A percentile compares a stretch with the other conserved stretches of the same genome.
These are phyloP conservation scores for Pestalotiopsis sp. DNA, from an alignment of 2,329 filamentous ascomycete species.

Conservation along the genomic window DNA sequence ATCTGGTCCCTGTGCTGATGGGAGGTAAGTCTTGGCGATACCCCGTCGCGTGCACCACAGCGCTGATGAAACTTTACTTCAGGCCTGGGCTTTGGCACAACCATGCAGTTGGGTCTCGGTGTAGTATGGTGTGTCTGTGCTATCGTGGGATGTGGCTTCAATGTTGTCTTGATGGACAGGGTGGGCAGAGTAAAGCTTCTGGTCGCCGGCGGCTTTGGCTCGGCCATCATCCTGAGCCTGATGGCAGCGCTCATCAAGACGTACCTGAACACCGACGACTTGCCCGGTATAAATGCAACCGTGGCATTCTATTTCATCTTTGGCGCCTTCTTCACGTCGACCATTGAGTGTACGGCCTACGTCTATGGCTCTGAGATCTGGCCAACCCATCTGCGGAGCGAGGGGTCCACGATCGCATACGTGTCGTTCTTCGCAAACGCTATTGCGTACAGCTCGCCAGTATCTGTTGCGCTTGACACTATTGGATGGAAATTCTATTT, in stretches of 20 bases:
- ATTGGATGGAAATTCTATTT: conserved; percentile 57
- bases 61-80: not conserved
- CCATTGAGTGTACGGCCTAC: conserved; percentile 30
- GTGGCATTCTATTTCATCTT: conserved; percentile 27
- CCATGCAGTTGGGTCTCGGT: conserved; percentile 30
- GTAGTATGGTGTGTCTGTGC: conserved; percentile 29
- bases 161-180: conserved; percentile 28
- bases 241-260: conserved; percentile 25
- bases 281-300: conserved; percentile 25
- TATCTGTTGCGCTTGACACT: conserved; percentile 46
- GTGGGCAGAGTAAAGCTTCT: conserved; percentile 29
- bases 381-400: conserved; percentile 34
- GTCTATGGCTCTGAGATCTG: conserved; percentile 37
- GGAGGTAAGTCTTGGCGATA: conserved; percentile 13
- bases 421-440: conserved; percentile 27
- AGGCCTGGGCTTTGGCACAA: conserved; percentile 29
- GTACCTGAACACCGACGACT: conserved; percentile 23
- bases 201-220: conserved; percentile 24
- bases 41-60: not conserved
- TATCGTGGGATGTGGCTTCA: conserved; percentile 29
- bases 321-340: conserved; percentile 25
- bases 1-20: conserved; percentile 31
- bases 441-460: conserved; percentile 23
- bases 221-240: conserved; percentile 22
- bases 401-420: conserved; percentile 22